Evolutionary conservation across 345 rosid genomes (phyloP), one percentile per base, ranked within the genome.

Genomic region (Lenwebbia sp.): DNA sequence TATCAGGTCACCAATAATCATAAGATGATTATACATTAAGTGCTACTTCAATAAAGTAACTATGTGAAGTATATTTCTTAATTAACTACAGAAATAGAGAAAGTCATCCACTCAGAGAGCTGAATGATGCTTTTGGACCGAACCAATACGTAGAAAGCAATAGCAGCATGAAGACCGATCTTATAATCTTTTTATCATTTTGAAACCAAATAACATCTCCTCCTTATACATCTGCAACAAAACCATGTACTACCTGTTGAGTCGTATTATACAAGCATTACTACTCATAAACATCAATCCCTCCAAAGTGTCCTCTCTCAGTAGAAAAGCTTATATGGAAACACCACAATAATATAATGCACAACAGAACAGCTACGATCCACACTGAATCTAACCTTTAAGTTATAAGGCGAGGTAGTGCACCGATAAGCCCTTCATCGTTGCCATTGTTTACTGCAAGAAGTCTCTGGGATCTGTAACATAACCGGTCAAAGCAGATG

Each of bases 401-500:
- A 70, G 47, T 19, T 21, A 65, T 65, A 70, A 70, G 26, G 26
- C 14, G 47, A 3, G 19, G 56, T 17, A 37, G 84, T 41, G 23
- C n/a, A 83, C 0, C 44, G 44, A 51, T 17, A 15, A 55, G 78
- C 47, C n/a, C 41, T 44, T 58, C 28, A 22, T 9, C 0, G 49
- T 50, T 76, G 44, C 53, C 44, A 54, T 26, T 22, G 85, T 62
- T 88, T 94, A 96, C 90, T 89, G 93, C 92, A 97, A 90, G 92
- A 97, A 96, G 91, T 97, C 99, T 84, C 99, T 94, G 23, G 99
- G 99, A 90, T 96, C 99, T n/a, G 97, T 94, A 83, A 97, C 99
- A 86, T 87, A 90, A 56, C 99, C 99, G 1, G 98, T 97, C 91
- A 97, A 89, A 60, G 99, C 99, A 23, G 99, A 96, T 23, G 99